Evolutionary conservation across 1,139 yeast species (phyloP).

Genomic region (Yamadazyma pseudoaaseri): DNA sequence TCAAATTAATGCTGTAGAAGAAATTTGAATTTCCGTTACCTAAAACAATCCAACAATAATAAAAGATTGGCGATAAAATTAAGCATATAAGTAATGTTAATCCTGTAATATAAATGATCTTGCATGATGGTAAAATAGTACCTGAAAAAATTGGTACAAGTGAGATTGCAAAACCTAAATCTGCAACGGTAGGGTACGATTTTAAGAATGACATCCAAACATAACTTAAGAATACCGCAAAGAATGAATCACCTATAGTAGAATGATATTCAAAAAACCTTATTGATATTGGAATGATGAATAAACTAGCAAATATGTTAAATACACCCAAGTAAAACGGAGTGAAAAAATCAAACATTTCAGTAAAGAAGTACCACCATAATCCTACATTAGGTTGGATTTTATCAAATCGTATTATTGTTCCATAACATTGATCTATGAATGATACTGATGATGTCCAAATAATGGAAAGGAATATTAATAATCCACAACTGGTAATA

Average conservation of each 20-base stretch:
- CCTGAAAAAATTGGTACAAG: constrained; percentile 56
- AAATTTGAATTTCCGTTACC: constrained; percentile 97
- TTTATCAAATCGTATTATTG: constrained; percentile 60
- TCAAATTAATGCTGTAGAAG: constrained; percentile 89
- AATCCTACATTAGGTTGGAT: constrained; percentile 84
- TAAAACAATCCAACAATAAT: constrained; percentile 89
- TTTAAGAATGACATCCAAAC: constrained; percentile 75
- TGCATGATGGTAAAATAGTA: constrained; percentile 36
- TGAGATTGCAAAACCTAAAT: constrained; percentile 67
- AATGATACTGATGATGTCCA: constrained; percentile 45
- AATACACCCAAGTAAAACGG: constrained; percentile 83
- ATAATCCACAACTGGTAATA: constrained; percentile 24
- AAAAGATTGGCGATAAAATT: constrained; percentile 78
- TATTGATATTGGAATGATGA: constrained; percentile 71
- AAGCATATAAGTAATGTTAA: constrained; percentile 39
- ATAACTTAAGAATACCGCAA: constrained; percentile 60
- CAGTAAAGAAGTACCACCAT: constrained; percentile 99
- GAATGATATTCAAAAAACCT: constrained; percentile 47
- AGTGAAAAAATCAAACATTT: constrained; percentile 86
- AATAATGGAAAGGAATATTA: constrained; percentile 34
- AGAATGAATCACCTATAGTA: constrained; percentile 50
- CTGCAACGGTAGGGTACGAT: constrained; percentile 88
- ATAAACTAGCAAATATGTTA: constrained; percentile 69
- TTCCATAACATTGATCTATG: constrained; percentile 59
- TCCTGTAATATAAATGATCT: constrained; percentile 32